These are phyloP conservation scores for Polyporus tsugae DNA, from an alignment of 1,284 basidiomycete species.

Conservation along the genomic window DNA sequence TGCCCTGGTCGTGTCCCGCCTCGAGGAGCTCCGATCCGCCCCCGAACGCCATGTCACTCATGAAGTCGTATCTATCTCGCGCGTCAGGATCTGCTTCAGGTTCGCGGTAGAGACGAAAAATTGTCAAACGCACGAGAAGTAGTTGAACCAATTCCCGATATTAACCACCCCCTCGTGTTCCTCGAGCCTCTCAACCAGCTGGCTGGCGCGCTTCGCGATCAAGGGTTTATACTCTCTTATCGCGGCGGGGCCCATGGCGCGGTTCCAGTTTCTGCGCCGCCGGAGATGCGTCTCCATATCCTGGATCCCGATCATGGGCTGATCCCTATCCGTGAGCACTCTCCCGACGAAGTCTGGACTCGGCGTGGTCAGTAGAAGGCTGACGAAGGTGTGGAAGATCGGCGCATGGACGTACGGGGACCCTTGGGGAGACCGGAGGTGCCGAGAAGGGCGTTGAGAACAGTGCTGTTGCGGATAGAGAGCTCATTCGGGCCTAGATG, in stretches of 20 bases:
- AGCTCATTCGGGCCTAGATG: slow-evolving; percentile 30
- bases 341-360: slow-evolving; percentile 1
- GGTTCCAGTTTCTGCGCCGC: slow-evolving; percentile 14
- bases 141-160: slow-evolving; percentile 16
- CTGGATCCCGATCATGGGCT: slow-evolving; percentile 3
- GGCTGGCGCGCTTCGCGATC: slow-evolving; percentile 8
- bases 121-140: slow-evolving; percentile 20
- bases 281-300: slow-evolving; percentile 12
- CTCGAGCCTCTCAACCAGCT: slow-evolving; percentile 14
- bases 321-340: not conserved
- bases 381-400: not conserved
- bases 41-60: slow-evolving; percentile 15
- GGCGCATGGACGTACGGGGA: slow-evolving; percentile 6
- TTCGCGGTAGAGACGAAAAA: too few relatives aligned
- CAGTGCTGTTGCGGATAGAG: slow-evolving; percentile 26
- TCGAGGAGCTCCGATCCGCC: slow-evolving; percentile 10
- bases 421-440: slow-evolving; percentile 29
- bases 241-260: slow-evolving; percentile 17
- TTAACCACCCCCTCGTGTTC: not conserved
- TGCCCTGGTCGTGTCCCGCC: not conserved
- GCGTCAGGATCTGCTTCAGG: too few relatives aligned
- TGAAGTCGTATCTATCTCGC: slow-evolving; percentile 12
- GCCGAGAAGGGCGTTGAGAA: slow-evolving; percentile 27
- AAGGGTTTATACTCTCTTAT: slow-evolving; percentile 15
- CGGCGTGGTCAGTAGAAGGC: too few relatives aligned